phyloP scores from a whole-genome alignment of 768 basidiomycete genomes.

The Pulveroboletus sp. region DNA sequence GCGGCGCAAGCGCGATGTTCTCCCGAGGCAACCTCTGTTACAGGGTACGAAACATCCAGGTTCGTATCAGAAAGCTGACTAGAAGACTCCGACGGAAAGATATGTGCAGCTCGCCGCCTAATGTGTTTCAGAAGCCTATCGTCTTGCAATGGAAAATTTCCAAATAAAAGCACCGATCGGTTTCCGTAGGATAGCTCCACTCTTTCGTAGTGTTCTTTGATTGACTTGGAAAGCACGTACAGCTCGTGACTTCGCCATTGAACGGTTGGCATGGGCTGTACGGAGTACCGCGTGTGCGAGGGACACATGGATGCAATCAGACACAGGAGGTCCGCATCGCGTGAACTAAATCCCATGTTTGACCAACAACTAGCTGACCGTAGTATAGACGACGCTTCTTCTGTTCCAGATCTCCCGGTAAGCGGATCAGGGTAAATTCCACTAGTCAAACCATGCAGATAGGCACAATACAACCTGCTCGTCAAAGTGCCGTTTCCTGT shows the following conservation, averaged over 20 bases:
- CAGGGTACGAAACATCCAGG: constrained; percentile 6
- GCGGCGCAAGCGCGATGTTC: constrained; percentile 6
- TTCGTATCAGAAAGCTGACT: background rate
- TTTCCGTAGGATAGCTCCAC: constrained; percentile 6
- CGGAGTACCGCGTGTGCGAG: background rate
- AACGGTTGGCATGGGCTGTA: constrained; percentile 41
- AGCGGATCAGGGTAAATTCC: constrained; percentile 41
- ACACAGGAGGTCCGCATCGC: constrained; percentile 30
- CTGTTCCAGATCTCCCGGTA: constrained; percentile 36
- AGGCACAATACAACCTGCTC: constrained; percentile 34
- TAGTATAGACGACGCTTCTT: constrained; percentile 23
- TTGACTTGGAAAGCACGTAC: constrained; percentile 18
- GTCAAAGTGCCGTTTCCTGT: constrained; percentile 20
- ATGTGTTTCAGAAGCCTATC: constrained; percentile 14
- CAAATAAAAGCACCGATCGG: background rate
- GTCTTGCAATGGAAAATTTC: background rate
- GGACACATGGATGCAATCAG: constrained; percentile 35
- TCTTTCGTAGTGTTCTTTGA: too few relatives aligned
- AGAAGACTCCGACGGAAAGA: constrained; percentile 12
- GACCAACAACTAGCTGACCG: constrained; percentile 37
- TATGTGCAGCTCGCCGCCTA: constrained; percentile 3
- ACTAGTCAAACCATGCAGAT: constrained; percentile 45
- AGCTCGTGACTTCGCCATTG: constrained; percentile 28
- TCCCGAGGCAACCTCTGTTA: background rate
- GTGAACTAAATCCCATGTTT: constrained; percentile 31